Percentiles rank a stretch among this genome's conserved stretches.
These are phyloP conservation scores for Fusarium xylarioides DNA, from an alignment of 2,329 filamentous ascomycete genomes.

Conservation along the genomic window DNA sequence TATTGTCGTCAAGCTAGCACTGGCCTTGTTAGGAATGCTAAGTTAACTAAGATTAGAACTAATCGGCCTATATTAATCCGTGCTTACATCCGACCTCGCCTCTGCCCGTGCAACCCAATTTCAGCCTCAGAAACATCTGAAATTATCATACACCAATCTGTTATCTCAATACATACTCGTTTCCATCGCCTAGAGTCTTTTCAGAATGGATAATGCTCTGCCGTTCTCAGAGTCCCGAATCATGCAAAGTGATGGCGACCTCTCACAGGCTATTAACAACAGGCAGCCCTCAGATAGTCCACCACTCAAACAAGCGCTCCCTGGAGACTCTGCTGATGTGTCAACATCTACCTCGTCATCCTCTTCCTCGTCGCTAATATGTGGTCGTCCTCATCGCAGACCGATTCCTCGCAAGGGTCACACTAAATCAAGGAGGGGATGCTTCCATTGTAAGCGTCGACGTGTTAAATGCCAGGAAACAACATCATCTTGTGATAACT, in stretches of 20 bases:
- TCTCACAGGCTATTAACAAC: neutral
- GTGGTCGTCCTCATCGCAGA: neutral
- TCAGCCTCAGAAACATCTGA: neutral
- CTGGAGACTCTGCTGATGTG: accelerated
- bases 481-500: neutral
- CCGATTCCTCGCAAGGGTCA: neutral
- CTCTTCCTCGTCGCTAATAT: neutral
- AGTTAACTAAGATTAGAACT: neutral
- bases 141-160: neutral
- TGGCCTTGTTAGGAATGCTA: neutral
- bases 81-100: neutral
- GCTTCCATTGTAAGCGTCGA: neutral
- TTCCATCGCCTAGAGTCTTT: accelerated
- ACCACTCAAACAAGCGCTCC: neutral
- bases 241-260: accelerated
- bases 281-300: accelerated
- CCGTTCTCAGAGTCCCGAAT: accelerated
- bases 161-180: neutral
- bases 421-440: neutral
- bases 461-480: neutral
- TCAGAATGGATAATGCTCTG: neutral
- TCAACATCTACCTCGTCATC: neutral
- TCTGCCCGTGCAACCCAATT: no score
- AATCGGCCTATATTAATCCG: neutral
- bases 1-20: no score